phyloP scores from a whole-genome alignment of 2,329 filamentous ascomycete species.

The Colletotrichum plurivorum region DNA sequence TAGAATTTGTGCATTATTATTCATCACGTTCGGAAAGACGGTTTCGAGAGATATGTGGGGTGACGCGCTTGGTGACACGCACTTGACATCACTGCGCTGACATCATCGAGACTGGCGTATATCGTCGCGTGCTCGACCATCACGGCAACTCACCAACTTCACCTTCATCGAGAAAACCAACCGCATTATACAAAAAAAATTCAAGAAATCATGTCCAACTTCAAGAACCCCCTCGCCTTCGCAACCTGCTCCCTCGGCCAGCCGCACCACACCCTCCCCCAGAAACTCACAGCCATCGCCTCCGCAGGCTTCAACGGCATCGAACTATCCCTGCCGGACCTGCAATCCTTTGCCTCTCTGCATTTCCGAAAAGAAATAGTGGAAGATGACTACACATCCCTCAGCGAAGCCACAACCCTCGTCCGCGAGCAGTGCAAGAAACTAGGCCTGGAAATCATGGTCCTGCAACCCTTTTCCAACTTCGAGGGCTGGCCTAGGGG shows the following conservation, averaged over 20 bases:
- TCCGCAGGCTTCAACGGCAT: conserved; percentile 76
- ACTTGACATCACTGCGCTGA: conserved; percentile 38
- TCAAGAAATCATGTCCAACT: not conserved
- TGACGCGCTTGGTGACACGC: conserved; percentile 11
- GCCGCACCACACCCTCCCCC: conserved; percentile 64
- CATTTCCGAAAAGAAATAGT: conserved; percentile 63
- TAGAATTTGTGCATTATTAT: not conserved
- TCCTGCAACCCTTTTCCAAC: conserved; percentile 82
- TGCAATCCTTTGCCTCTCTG: conserved; percentile 71
- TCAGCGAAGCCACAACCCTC: conserved; percentile 67
- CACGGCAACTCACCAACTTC: not conserved
- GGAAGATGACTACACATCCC: conserved; percentile 70
- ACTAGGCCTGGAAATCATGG: conserved; percentile 72
- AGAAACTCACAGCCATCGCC: conserved; percentile 75
- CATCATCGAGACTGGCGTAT: conserved; percentile 17
- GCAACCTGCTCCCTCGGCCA: conserved; percentile 68
- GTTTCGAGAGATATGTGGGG: not conserved
- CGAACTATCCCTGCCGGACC: conserved; percentile 82
- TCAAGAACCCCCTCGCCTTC: conserved; percentile 61
- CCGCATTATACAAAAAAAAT: too few species aligned
- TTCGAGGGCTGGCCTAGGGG: conserved; percentile 81
- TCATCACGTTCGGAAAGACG: too few species aligned
- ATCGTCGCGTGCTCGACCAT: not conserved
- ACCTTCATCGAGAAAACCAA: not conserved
- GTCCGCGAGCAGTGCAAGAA: conserved; percentile 69